phyloP scores from a whole-genome alignment of 306 rosid genomes.

The Pyrus communis region DNA sequence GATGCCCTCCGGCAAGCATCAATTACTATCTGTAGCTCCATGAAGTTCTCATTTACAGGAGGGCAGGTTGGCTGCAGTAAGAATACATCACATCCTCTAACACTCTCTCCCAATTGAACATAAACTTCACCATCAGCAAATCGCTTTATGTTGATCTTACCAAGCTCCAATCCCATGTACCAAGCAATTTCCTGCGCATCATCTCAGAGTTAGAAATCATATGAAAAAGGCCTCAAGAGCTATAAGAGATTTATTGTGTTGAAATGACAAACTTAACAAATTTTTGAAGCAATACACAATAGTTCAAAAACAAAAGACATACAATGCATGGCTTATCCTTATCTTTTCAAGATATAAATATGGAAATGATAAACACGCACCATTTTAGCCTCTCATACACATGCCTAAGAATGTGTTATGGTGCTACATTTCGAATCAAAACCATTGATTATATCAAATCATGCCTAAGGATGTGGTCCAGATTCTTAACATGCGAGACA shows the following conservation, averaged over 20 bases:
- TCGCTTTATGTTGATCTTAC: slow-evolving; percentile 67
- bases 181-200: slow-evolving; percentile 68
- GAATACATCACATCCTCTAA: slow-evolving; percentile 86
- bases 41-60: slow-evolving; percentile 92
- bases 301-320: not conserved
- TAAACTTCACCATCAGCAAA: slow-evolving; percentile 98
- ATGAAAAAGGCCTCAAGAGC: not conserved
- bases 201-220: slow-evolving; percentile 7
- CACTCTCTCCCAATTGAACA: slow-evolving; percentile 93
- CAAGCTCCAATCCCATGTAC: slow-evolving; percentile 89
- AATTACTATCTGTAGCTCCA: slow-evolving; percentile 84
- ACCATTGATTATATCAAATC: not conserved
- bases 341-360: not conserved
- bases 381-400: too few species aligned
- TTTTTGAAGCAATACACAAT: not conserved
- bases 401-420: not conserved
- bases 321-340: not conserved
- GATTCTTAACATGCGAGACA: too few species aligned
- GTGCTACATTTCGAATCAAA: not conserved
- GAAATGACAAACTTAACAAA: not conserved
- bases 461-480: not conserved
- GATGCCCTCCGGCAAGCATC: slow-evolving; percentile 98
- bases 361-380: too few species aligned
- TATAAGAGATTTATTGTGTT: not conserved
- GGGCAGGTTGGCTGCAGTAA: slow-evolving; percentile 88